These are phyloP conservation scores for Aspergillus pseudoterreus DNA, from an alignment of 2,329 filamentous ascomycete genomes.

Conservation along the genomic window DNA sequence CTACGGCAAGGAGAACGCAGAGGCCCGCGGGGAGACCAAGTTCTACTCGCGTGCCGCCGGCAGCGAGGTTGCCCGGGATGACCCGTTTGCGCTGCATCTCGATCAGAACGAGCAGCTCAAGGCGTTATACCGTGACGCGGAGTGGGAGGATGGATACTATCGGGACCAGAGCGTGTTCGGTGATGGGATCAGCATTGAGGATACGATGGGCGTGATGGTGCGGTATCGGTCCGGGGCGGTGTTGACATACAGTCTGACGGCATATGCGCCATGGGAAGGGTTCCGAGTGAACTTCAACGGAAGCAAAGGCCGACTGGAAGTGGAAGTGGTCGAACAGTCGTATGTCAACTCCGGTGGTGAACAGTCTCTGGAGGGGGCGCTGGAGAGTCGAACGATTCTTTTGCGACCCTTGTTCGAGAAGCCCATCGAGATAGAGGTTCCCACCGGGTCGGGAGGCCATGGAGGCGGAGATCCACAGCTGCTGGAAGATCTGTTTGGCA, in stretches of 20 bases:
- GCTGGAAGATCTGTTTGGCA: constrained; percentile 57
- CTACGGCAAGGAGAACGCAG: constrained; percentile 60
- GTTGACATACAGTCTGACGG: constrained; percentile 53
- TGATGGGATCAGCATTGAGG: constrained; percentile 62
- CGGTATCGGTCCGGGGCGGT: constrained; percentile 55
- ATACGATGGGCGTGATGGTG: constrained; percentile 60
- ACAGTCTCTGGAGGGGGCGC: constrained; percentile 39
- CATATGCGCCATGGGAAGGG: constrained; percentile 55
- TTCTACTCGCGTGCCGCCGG: constrained; percentile 48
- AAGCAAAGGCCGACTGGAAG: constrained; percentile 56
- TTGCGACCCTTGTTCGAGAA: constrained; percentile 56
- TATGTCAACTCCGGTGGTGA: constrained; percentile 61
- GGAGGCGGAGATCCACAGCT: constrained; percentile 59
- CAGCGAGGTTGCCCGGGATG: constrained; percentile 48
- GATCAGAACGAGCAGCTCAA: constrained; percentile 53
- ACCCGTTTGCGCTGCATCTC: constrained; percentile 59
- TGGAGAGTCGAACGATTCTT: constrained; percentile 26
- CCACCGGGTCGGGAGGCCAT: constrained; percentile 52
- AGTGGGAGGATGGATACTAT: constrained; percentile 61
- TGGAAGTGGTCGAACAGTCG: constrained; percentile 55
- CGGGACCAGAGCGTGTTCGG: constrained; percentile 61
- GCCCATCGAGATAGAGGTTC: constrained; percentile 53
- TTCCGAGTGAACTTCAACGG: constrained; percentile 37
- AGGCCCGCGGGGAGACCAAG: constrained; percentile 48
- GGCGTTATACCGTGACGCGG: constrained; percentile 59